phyloP scores from a whole-genome alignment of 306 rosid species.

The Begonia fuchsioides region DNA sequence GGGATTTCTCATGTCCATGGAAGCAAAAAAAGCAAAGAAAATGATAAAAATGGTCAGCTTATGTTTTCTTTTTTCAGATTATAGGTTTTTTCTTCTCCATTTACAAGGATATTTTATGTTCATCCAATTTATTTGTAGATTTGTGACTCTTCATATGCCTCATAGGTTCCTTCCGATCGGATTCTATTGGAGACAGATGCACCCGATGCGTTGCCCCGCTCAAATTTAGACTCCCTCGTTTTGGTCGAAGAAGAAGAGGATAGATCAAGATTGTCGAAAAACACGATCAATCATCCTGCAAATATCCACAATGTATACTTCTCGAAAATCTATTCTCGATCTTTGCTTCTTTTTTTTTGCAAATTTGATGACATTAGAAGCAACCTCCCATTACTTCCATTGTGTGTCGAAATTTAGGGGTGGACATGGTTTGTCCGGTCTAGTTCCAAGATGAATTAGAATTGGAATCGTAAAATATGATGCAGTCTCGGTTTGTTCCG shows the following conservation, averaged over 20 bases:
- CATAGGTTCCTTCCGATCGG: slow-evolving; percentile 61
- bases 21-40: slow-evolving; percentile 60
- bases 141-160: slow-evolving; percentile 3
- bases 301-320: slow-evolving; percentile 25
- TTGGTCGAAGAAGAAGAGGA: slow-evolving; percentile 46
- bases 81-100: too few species aligned
- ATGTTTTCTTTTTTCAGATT: too few species aligned
- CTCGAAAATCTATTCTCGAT: background rate
- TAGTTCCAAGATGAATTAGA: too few species aligned
- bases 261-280: slow-evolving; percentile 37
- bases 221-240: slow-evolving; percentile 29
- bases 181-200: slow-evolving; percentile 92
- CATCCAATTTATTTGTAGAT: slow-evolving; percentile 5
- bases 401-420: too few species aligned
- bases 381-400: background rate
- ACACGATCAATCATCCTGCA: slow-evolving; percentile 64
- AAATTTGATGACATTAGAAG: background rate
- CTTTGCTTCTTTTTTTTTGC: background rate
- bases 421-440: too few species aligned
- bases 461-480: too few species aligned
- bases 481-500: too few species aligned
- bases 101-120: background rate
- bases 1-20: slow-evolving; percentile 71
- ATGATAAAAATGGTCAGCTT: slow-evolving; percentile 49
- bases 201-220: slow-evolving; percentile 73